Percentiles rank a stretch among this genome's conserved stretches.
Evolutionary conservation across 768 basidiomycete genomes (phyloP).

Genomic region (Cubamyces sp.): DNA sequence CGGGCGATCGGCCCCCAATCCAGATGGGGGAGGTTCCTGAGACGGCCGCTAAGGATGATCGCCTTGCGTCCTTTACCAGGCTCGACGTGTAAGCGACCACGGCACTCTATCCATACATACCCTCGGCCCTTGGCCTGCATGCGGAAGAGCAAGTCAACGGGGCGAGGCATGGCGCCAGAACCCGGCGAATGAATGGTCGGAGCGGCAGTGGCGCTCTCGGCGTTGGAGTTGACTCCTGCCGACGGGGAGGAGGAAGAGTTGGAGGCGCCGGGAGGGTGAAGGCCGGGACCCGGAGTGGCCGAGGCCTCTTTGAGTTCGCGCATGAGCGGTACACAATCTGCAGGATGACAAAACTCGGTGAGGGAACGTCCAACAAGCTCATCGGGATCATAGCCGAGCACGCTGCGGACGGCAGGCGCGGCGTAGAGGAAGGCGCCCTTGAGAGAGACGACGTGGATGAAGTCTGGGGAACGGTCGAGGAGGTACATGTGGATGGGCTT

Average conservation of each 20-base stretch:
- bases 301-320: constrained; percentile 85
- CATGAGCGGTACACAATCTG: constrained; percentile 89
- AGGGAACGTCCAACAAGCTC: constrained; percentile 83
- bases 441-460: constrained; percentile 88
- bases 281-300: constrained; percentile 28
- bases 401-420: constrained; percentile 74
- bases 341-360: constrained; percentile 83
- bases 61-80: constrained; percentile 94
- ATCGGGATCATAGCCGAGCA: constrained; percentile 85
- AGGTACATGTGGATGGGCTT: constrained; percentile 61
- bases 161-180: constrained; percentile 42
- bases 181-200: not conserved
- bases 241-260: constrained; percentile 8
- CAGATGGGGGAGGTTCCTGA: constrained; percentile 65
- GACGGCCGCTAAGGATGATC: constrained; percentile 86
- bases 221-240: constrained; percentile 1
- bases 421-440: constrained; percentile 94
- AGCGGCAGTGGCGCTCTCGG: constrained; percentile 7
- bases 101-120: constrained; percentile 90
- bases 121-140: constrained; percentile 64
- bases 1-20: constrained; percentile 60
- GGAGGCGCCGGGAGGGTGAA: constrained; percentile 21
- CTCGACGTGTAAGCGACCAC: constrained; percentile 89
- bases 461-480: constrained; percentile 71
- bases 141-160: constrained; percentile 86